A percentile compares a stretch with the other conserved stretches of the same genome.
phyloP scores from a whole-genome alignment of 768 basidiomycete species.

The Dioszegia crocea region DNA sequence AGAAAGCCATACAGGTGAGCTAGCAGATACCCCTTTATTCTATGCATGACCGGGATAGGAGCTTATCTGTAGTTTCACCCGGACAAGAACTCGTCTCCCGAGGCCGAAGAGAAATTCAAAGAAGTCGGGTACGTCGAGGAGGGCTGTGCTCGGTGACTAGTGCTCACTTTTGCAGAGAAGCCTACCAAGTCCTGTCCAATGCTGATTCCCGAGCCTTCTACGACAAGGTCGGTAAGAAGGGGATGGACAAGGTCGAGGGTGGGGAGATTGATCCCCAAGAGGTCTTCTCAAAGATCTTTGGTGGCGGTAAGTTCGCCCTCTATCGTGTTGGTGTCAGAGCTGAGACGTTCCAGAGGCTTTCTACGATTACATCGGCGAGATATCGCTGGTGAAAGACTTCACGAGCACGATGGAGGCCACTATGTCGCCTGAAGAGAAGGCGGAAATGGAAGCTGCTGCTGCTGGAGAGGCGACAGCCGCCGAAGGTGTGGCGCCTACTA shows the following conservation, averaged over 20 bases:
- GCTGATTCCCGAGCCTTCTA: conserved; percentile 83
- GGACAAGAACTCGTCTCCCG: conserved; percentile 87
- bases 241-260: conserved; percentile 67
- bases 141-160: neutral
- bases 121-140: conserved; percentile 67
- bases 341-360: conserved; percentile 17
- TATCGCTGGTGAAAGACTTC: conserved; percentile 87
- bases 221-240: conserved; percentile 89
- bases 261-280: conserved; percentile 87
- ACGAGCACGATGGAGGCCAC: conserved; percentile 65
- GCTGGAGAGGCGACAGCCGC: conserved; percentile 53
- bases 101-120: conserved; percentile 94
- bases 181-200: conserved; percentile 70
- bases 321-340: neutral
- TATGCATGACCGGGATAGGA: neutral
- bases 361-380: conserved; percentile 78
- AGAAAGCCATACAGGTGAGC: conserved; percentile 83
- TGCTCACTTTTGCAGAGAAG: conserved; percentile 59
- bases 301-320: conserved; percentile 56
- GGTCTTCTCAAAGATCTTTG: conserved; percentile 93
- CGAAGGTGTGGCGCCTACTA: conserved; percentile 2
- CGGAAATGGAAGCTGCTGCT: conserved; percentile 72
- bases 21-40: too few species aligned
- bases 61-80: conserved; percentile 68
- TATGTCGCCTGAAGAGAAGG: conserved; percentile 88